Evolutionary conservation across 192 early-diverging fungal genomes (phyloP).

Genomic region (Coemansia sp.): DNA sequence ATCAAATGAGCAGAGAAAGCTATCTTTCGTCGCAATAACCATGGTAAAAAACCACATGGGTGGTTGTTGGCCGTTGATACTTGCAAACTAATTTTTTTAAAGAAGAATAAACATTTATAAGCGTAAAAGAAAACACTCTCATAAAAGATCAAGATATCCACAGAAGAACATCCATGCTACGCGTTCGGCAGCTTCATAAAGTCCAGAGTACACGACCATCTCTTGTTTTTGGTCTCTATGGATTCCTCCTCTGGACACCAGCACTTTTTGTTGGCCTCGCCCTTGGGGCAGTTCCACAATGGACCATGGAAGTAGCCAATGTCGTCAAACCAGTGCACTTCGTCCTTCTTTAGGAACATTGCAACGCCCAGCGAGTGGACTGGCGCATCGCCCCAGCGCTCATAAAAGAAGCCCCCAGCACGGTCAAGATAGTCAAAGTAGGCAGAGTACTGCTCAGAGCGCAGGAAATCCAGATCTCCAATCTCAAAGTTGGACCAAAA

Average conservation of each 20-base stretch:
- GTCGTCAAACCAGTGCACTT: conserved; percentile 72
- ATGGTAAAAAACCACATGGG: too few relatives aligned
- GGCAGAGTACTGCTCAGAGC: conserved; percentile 57
- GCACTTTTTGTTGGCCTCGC: conserved; percentile 29
- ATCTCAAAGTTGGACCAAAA: conserved; percentile 83
- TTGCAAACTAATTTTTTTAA: too few relatives aligned
- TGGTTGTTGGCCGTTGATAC: too few relatives aligned
- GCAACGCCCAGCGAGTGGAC: conserved; percentile 67
- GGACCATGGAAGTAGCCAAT: conserved; percentile 63
- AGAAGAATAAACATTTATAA: background rate
- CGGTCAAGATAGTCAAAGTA: conserved; percentile 74
- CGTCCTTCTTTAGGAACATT: conserved; percentile 56
- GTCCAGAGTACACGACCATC: conserved; percentile 49
- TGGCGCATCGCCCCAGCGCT: conserved; percentile 66
- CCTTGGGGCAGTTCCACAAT: conserved; percentile 41
- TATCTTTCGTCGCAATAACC: too few relatives aligned
- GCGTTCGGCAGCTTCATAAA: conserved; percentile 33
- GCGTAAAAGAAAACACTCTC: background rate
- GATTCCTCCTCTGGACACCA: conserved; percentile 47
- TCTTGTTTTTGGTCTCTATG: conserved; percentile 34
- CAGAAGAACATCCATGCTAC: background rate
- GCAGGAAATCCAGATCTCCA: conserved; percentile 63
- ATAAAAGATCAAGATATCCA: background rate
- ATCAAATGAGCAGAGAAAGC: too few relatives aligned
- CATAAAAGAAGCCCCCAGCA: conserved; percentile 84